A percentile compares a stretch with the other conserved stretches of the same genome.
phyloP scores from a whole-genome alignment of 805 yeast species.

The Ogataea sp. region DNA sequence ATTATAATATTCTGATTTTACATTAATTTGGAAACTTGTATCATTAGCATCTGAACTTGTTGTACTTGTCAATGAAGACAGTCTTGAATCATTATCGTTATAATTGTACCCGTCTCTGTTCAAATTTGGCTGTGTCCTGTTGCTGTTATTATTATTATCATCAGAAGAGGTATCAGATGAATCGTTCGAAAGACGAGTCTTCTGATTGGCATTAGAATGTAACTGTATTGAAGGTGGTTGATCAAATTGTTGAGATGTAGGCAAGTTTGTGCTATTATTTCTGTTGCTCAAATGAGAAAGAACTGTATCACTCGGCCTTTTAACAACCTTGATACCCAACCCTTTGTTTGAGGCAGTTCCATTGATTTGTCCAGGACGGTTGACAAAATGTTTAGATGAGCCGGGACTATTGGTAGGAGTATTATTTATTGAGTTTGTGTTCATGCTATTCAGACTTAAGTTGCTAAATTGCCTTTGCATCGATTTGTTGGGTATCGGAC shows the following conservation, averaged over 20 bases:
- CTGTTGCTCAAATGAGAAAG: slow-evolving; percentile 7
- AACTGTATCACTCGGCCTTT: slow-evolving; percentile 21
- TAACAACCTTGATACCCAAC: slow-evolving; percentile 15
- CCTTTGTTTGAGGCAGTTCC: slow-evolving; percentile 5
- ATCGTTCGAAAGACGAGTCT: slow-evolving; percentile 2
- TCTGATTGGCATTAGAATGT: slow-evolving; percentile 1
- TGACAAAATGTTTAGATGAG: no score
- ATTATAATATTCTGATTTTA: no score
- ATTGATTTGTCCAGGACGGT: no score
- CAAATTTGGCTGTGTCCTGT: no score
- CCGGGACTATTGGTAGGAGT: background rate
- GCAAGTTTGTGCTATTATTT: background rate
- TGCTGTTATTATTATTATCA: background rate
- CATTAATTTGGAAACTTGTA: no score
- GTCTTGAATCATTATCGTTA: no score
- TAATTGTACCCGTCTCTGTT: no score
- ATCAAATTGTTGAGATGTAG: background rate
- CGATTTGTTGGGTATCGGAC: background rate
- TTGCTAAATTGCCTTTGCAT: background rate
- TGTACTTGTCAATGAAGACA: slow-evolving; percentile 16
- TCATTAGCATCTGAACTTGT: background rate
- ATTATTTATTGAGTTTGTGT: background rate
- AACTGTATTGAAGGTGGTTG: background rate
- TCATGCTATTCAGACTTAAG: no score
- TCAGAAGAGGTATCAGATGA: background rate